Evolutionary conservation across 169 alveolate genomes (phyloP), one percentile per base, ranked within the genome.

Genomic region (Plasmodium knowlesi): DNA sequence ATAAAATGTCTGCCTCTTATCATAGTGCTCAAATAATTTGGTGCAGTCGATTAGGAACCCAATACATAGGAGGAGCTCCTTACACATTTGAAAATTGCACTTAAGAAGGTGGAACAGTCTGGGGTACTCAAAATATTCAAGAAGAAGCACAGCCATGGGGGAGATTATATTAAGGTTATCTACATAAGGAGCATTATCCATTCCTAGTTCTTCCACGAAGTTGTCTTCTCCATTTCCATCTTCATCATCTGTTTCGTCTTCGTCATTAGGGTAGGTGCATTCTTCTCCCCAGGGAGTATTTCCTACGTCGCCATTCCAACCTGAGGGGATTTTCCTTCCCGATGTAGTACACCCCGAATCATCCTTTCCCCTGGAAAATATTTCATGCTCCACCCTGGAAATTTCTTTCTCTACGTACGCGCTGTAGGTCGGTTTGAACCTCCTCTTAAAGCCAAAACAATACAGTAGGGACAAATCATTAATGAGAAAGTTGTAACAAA

Each of bases 101-200:
- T 88, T 88, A 6, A 88, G 25, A 25, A 88, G 71, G 25, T 88
- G 84, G 19, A 74, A 88, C 72, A 88, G 46, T 10, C 94, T 53
- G 0, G 94, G 94, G 57, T 88, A 88, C 46, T 88, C 74, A 88
- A 88, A 88, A 88, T 88, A 46, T 46, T 88, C 94, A n/a, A 88
- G 37, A 25, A 88, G 19, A 5, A 88, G 70, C 30, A 88, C 46
- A 34, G 81, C 94, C 32, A 88, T 25, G 4, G 94, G 94, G 3
- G 88, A 88, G 70, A 88, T 70, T 41, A 88, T 32, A 61, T 43
- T 53, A 16, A 88, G 46, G 28, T 78, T 78, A 16, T 88, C 94
- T 16, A 67, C 70, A 22, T 88, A 88, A 2, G 67, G 28, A 16
- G 72, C 78, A 57, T 88, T 84, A 22, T 88, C 94, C 22, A 67